Base-by-base conservation (phyloP, 1,139 yeast species). In the Geotrichum candidum region DNA sequence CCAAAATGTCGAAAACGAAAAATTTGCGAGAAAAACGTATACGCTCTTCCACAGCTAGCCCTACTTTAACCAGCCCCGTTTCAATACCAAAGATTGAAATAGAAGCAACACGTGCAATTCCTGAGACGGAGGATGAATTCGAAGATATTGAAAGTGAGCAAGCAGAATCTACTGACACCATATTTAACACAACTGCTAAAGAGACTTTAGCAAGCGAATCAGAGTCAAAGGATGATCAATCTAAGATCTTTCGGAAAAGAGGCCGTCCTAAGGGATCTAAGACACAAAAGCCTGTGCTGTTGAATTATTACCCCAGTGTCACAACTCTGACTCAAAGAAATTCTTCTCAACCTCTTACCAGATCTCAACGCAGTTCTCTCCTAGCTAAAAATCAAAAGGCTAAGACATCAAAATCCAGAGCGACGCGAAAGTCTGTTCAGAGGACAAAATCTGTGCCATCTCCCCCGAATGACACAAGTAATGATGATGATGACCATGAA, bases 211-310 rank as follows among this genome's bases (percentile, higher is more conserved):
- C 2, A 9, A n/a, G 23, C 18, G 48, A 41, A 41, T 4, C 23
- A 15, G 48, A 41, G 1, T n/a, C 48, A 15, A 41, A 41, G 2
- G 3, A 3, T n/a, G 55, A 25, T 29, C n/a, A 46, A 4, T 4
- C 46, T 38, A 45, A 41, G 10, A 23, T n/a, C 5, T 41, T 5
- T 15, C 48, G 52, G 25, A 51, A 38, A 9, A 45, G 57, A 46
- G 57, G 57, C 29, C 48, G 57, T 13, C 57, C 57, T n/a, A 54
- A 54, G 27, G 57, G 57, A 22, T 54, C 57, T 13, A 54, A 54
- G 41, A 46, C 57, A 3, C 27, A 25, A 29, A 54, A 54, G 29
- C 13, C n/a, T 29, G 41, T 46, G 48, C 48, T 41, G n/a, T 41
- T 41, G 22, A 18, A 41, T n/a, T 41, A 41, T 23, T 41, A 41